Evolutionary conservation across 768 basidiomycete genomes (phyloP).

Genomic region (Cyclocybe cylindracea): DNA sequence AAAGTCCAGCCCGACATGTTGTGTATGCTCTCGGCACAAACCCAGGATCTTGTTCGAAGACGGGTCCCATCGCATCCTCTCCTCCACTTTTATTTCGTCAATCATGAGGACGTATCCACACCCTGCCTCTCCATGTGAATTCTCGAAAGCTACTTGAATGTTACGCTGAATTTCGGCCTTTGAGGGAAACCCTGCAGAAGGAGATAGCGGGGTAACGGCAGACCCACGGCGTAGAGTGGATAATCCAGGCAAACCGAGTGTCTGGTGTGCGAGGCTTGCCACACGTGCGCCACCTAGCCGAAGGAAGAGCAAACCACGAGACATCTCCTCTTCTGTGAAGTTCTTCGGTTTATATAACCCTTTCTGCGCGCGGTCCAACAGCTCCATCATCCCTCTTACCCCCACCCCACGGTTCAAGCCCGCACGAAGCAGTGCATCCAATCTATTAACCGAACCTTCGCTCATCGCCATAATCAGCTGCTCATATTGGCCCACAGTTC

Average conservation of each 20-base stretch:
- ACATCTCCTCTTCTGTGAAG: conserved; percentile 20
- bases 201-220: conserved; percentile 16
- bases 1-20: too few species aligned
- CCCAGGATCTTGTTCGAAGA: conserved; percentile 16
- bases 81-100: conserved; percentile 15
- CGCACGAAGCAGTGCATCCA: conserved; percentile 15
- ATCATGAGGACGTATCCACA: conserved; percentile 18
- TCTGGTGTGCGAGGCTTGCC: conserved; percentile 17
- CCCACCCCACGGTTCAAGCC: conserved; percentile 3
- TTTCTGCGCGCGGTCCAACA: conserved; percentile 9
- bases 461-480: conserved; percentile 19
- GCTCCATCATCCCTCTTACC: conserved; percentile 4
- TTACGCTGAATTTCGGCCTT: too few species aligned
- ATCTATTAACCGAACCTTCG: conserved; percentile 9
- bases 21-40: conserved; percentile 13
- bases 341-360: conserved; percentile 20
- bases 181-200: conserved; percentile 5
- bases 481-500: conserved; percentile 14
- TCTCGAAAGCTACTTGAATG: too few species aligned
- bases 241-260: too few species aligned
- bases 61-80: conserved; percentile 15
- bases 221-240: too few species aligned
- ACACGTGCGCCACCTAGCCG: conserved; percentile 16
- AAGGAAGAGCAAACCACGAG: conserved; percentile 17
- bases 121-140: too few species aligned